Evolutionary conservation across 2,329 filamentous ascomycete species (phyloP).

Genomic region (Blumeriella jaapii): DNA sequence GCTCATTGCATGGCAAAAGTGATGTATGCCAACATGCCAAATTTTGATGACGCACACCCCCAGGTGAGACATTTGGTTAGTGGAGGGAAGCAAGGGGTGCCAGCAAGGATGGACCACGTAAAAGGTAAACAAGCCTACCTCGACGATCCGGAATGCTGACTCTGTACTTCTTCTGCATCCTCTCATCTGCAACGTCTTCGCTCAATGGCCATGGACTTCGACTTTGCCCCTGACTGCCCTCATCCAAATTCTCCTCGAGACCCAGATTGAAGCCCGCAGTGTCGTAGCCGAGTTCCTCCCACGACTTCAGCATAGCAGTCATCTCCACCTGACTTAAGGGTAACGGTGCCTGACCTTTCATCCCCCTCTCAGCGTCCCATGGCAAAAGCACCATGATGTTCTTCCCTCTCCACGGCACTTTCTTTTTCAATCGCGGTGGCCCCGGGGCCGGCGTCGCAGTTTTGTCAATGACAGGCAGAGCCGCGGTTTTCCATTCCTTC

Average conservation of each 20-base stretch:
- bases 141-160: slow-evolving; percentile 50
- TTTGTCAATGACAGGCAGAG: slow-evolving; percentile 9
- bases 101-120: slow-evolving; percentile 5
- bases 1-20: background rate
- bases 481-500: slow-evolving; percentile 20
- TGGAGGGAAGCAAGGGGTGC: background rate
- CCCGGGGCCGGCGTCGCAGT: slow-evolving; percentile 26
- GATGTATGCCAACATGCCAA: background rate
- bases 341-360: slow-evolving; percentile 39
- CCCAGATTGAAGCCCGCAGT: slow-evolving; percentile 57
- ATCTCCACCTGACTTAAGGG: slow-evolving; percentile 47
- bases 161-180: slow-evolving; percentile 39
- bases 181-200: slow-evolving; percentile 45
- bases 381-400: slow-evolving; percentile 62
- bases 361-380: slow-evolving; percentile 53
- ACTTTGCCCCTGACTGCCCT: slow-evolving; percentile 39
- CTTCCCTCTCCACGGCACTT: slow-evolving; percentile 64
- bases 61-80: background rate
- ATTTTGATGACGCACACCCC: too few relatives aligned
- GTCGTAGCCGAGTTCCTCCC: slow-evolving; percentile 59
- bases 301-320: slow-evolving; percentile 49
- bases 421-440: slow-evolving; percentile 55
- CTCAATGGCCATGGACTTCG: slow-evolving; percentile 55
- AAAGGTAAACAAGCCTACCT: slow-evolving; percentile 18
- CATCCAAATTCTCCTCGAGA: slow-evolving; percentile 25